phyloP scores from a whole-genome alignment of 352 stramenopile species.

The Phytophthora pisi region DNA sequence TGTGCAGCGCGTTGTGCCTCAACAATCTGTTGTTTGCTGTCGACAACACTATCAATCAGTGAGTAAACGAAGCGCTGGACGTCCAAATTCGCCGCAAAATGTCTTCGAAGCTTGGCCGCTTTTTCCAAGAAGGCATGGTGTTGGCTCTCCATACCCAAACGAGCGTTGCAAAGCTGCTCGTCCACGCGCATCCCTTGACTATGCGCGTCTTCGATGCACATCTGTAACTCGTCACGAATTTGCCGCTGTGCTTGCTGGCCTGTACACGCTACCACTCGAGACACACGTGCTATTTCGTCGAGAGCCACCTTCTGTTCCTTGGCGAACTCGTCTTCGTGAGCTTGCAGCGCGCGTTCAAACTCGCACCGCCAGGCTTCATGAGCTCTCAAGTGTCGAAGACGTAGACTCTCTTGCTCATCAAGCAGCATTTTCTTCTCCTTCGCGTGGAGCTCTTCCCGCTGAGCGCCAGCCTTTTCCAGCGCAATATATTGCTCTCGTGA shows the following conservation, averaged over 20 bases:
- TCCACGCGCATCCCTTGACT: slow-evolving; percentile 27
- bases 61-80: slow-evolving; percentile 35
- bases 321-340: slow-evolving; percentile 57
- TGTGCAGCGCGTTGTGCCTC: slow-evolving; percentile 12
- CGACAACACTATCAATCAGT: slow-evolving; percentile 56
- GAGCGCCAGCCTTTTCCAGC: slow-evolving; percentile 33
- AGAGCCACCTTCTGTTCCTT: slow-evolving; percentile 19
- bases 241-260: slow-evolving; percentile 15
- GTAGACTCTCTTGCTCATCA: slow-evolving; percentile 31
- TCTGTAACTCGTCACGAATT: slow-evolving; percentile 42
- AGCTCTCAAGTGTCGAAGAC: slow-evolving; percentile 33
- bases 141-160: slow-evolving; percentile 13
- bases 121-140: slow-evolving; percentile 23
- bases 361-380: slow-evolving; percentile 28
- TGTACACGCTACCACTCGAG: slow-evolving; percentile 10
- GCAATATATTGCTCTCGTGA: slow-evolving; percentile 33
- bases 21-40: slow-evolving; percentile 40
- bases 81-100: slow-evolving; percentile 23
- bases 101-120: slow-evolving; percentile 17
- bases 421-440: slow-evolving; percentile 20
- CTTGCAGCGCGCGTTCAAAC: slow-evolving; percentile 46
- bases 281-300: slow-evolving; percentile 33
- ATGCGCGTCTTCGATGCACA: slow-evolving; percentile 50
- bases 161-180: slow-evolving; percentile 20
- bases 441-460: slow-evolving; percentile 24